These are phyloP conservation scores for Scleromitrula shiraiana DNA, from an alignment of 2,329 filamentous ascomycete species.

Conservation along the genomic window DNA sequence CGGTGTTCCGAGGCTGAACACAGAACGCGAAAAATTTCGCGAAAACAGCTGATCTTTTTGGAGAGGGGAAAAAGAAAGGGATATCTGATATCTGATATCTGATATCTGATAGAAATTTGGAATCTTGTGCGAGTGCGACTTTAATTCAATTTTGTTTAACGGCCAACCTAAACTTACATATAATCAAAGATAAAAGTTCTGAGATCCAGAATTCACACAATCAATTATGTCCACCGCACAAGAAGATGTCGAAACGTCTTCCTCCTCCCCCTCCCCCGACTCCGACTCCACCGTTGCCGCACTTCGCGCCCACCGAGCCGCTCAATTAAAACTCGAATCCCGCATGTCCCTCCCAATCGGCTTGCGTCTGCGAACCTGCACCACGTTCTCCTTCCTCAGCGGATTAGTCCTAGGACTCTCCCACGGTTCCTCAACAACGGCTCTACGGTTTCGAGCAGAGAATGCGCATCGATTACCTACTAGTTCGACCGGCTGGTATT, in stretches of 20 bases:
- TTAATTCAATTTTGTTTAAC: neutral
- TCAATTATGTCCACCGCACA: no score
- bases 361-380: slow-evolving; percentile 57
- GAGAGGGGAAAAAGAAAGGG: neutral
- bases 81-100: neutral
- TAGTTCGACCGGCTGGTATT: slow-evolving; percentile 80
- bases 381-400: slow-evolving; percentile 54
- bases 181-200: no score
- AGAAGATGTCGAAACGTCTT: no score
- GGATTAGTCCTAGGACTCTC: slow-evolving; percentile 64
- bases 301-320: neutral
- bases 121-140: no score
- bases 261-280: neutral
- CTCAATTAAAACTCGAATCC: slow-evolving; percentile 17
- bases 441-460: slow-evolving; percentile 84
- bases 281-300: neutral
- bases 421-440: slow-evolving; percentile 65
- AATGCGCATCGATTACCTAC: slow-evolving; percentile 89
- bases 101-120: no score
- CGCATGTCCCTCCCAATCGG: slow-evolving; percentile 55
- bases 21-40: slow-evolving; percentile 1
- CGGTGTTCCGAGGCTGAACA: no score
- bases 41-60: neutral
- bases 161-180: no score
- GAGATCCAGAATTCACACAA: no score